Conservation (phyloP, 495 filamentous ascomycete genomes). For the Choiromyces venosus region DNA sequence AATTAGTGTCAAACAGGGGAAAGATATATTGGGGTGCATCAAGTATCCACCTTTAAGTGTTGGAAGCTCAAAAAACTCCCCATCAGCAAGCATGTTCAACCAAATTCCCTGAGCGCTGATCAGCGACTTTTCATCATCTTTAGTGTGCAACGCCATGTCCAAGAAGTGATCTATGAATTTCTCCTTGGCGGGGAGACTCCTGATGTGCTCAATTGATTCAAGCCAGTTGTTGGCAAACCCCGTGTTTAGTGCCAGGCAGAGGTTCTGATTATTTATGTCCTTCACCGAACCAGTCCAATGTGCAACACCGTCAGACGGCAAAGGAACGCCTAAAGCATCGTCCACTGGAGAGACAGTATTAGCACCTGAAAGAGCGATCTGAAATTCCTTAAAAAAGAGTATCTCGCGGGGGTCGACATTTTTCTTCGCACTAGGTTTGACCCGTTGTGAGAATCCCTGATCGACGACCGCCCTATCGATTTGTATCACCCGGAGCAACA, state of each 20-base stretch:
- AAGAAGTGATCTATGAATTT: slow-evolving; percentile 27
- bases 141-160: slow-evolving; percentile 13
- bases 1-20: neutral
- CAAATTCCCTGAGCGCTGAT: slow-evolving; percentile 14
- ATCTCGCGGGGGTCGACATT: neutral
- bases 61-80: slow-evolving; percentile 25
- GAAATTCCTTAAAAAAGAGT: neutral
- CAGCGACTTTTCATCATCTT: neutral
- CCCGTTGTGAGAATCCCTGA: neutral
- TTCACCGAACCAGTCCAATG: slow-evolving; percentile 18
- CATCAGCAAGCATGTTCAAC: slow-evolving; percentile 14
- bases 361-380: neutral
- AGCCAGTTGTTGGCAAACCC: slow-evolving; percentile 16
- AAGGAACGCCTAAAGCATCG: neutral
- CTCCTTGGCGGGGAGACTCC: neutral
- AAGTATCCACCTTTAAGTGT: slow-evolving; percentile 30
- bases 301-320: neutral
- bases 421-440: neutral
- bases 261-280: slow-evolving; percentile 18
- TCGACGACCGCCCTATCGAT: slow-evolving; percentile 7
- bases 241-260: slow-evolving; percentile 14
- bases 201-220: slow-evolving; percentile 11
- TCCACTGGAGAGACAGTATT: neutral
- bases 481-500: slow-evolving; percentile 16
- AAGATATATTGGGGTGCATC: neutral